These are phyloP conservation scores for Lepidium didymum DNA, from an alignment of 345 rosid genomes.

Conservation along the genomic window DNA sequence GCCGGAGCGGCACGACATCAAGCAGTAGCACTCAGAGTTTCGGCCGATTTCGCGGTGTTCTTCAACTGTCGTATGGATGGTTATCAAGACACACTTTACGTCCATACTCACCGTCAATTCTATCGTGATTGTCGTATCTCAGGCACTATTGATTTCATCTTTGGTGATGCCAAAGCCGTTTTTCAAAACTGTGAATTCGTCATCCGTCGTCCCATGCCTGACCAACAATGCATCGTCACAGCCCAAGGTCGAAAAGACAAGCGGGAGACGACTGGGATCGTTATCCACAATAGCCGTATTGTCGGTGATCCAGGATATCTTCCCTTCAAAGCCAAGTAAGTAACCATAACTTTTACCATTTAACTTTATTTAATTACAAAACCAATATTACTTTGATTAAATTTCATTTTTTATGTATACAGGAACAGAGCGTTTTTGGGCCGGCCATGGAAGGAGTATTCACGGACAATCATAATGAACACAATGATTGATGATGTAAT, in stretches of 20 bases:
- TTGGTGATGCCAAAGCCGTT: slow-evolving; percentile 48
- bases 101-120: slow-evolving; percentile 64
- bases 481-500: slow-evolving; percentile 46
- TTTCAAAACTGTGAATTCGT: slow-evolving; percentile 67
- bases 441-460: slow-evolving; percentile 59
- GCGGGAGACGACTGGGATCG: slow-evolving; percentile 40
- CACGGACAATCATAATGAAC: slow-evolving; percentile 58
- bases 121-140: slow-evolving; percentile 62
- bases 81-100: slow-evolving; percentile 64
- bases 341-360: neutral
- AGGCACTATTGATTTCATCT: slow-evolving; percentile 68
- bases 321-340: slow-evolving; percentile 34
- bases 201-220: slow-evolving; percentile 43
- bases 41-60: slow-evolving; percentile 44
- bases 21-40: slow-evolving; percentile 64
- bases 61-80: slow-evolving; percentile 55
- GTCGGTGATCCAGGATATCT: slow-evolving; percentile 30
- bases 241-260: slow-evolving; percentile 60
- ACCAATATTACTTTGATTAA: neutral
- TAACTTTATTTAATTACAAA: neutral
- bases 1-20: slow-evolving; percentile 60
- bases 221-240: slow-evolving; percentile 50
- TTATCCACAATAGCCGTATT: slow-evolving; percentile 60
- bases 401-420: neutral
- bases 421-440: slow-evolving; percentile 51